Evolutionary conservation across 441 rosid genomes (phyloP), one percentile per base, ranked within the genome.

Genomic region (Populus trichocarpa): DNA sequence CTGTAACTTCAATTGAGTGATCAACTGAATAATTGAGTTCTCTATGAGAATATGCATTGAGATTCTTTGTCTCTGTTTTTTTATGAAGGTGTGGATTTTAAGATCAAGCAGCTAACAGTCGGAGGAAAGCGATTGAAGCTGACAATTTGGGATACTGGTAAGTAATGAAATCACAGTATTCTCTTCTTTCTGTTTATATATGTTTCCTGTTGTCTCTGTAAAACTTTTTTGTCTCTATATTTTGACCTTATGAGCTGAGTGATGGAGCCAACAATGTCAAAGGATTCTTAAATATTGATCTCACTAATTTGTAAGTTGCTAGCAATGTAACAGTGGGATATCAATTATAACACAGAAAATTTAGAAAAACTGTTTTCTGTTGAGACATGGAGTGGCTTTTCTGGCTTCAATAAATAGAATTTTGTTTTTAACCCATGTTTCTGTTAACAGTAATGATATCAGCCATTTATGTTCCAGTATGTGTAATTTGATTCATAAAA

Each of bases 71-170:
- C 12, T 69, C 70, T 23, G 10, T 40, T 67, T 66, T 20, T 11
- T 69, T 30, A 64, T 83, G 73, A 85, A 96, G 99, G 98, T 81
- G 97, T 96, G 81, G 98, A 96, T 86, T 92, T 96, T 73, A 96
- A 96, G 92, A 93, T 96, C 91, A 93, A 92, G 88, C 90, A 82
- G 83, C 87, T 96, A 67, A 88, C 85, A 67, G 94, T 96, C 0
- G 90, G 86, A 70, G 98, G 93, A 78, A 96, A 91, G 87, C 84
- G 89, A 82, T 82, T 96, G 69, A 96, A 96, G 88, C 92, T 96
- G 75, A 96, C 98, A 66, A 93, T 96, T 83, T 96, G 99, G 99
- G 99, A 96, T 82, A 93, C 99, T 71, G 99, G 98, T 93, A 84
- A 53, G 86, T 70, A 46, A 46, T 40, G 50, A 32, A 25, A 13